Evolutionary conservation across 192 early-diverging fungal species (phyloP).

Genomic region (Spinellus fusiger): DNA sequence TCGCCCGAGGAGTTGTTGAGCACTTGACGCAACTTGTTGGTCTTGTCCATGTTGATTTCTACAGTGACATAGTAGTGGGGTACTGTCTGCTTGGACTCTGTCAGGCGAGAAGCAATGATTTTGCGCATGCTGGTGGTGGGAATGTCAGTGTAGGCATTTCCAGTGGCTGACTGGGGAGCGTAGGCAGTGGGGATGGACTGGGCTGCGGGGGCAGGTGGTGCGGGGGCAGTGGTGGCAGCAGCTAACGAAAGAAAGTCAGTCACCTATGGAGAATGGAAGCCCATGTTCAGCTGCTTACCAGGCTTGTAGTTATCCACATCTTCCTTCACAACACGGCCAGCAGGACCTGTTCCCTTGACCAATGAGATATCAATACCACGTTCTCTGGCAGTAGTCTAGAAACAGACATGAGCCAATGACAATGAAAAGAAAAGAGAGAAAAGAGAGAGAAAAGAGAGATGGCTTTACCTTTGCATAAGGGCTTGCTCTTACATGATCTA

Average conservation of each 20-base stretch:
- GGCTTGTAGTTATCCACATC: constrained; percentile 74
- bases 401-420: too few species aligned
- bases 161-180: constrained; percentile 40
- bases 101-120: constrained; percentile 71
- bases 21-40: constrained; percentile 78
- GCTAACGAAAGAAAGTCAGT: background rate
- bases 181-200: constrained; percentile 31
- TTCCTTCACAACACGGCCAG: constrained; percentile 85
- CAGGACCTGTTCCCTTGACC: constrained; percentile 82
- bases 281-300: constrained; percentile 21
- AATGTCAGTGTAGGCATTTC: constrained; percentile 64
- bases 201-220: constrained; percentile 37
- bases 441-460: background rate
- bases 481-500: constrained; percentile 26
- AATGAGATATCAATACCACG: constrained; percentile 70
- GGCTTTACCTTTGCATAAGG: constrained; percentile 25
- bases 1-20: constrained; percentile 81
- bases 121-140: constrained; percentile 74
- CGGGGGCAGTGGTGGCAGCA: constrained; percentile 34
- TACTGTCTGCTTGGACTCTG: constrained; percentile 67
- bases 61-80: constrained; percentile 84
- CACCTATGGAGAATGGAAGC: background rate
- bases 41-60: constrained; percentile 86
- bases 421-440: constrained; percentile 4
- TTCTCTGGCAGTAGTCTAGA: constrained; percentile 75